Base-by-base conservation (phyloP, 1,139 yeast species). In the Spathaspora jeffriesii region DNA sequence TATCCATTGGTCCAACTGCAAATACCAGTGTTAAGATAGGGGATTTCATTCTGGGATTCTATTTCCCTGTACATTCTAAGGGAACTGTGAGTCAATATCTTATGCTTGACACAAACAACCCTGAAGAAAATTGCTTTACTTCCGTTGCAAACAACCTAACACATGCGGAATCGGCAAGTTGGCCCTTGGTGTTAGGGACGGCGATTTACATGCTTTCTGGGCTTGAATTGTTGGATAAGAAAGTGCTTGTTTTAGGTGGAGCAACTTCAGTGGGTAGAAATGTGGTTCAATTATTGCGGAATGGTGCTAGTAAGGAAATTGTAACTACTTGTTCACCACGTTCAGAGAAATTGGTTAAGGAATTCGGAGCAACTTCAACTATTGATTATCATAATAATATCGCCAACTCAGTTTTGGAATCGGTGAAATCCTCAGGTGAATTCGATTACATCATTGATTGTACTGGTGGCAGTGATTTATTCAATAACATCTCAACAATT, bases 221-320 rank as follows among this genome's bases (percentile, higher is more conserved):
- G 4, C 43, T 51, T 3, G 45, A 43, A 11, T 44, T 51, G 9
- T 43, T 47, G 18, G 43, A 49, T 39, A 50, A 49, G 21, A 67
- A 67, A 50, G 76, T 87, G 1, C 67, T 88, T 43, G 71, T 88
- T 37, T 71, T 86, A 49, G 96, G 96, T 40, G 93, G 87, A 13
- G 81, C 88, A 4, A 81, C 95, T 1, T 71, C 85, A n/a, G 87
- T 86, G 5, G 96, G 93, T 2, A 64, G 81, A 50, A 77, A 71
- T 65, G 75, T 78, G 2, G 70, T 82, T 25, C 90, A 85, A 59
- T 57, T 87, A 20, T 76, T 84, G 20, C 82, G 79, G 53, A 62
- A 68, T 48, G 77, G 71, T 51, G 67, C 74, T 4, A 76, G 79
- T 3, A 62, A 62, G 37, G 73, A 75, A 46, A 68, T 84, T 10